phyloP scores from a whole-genome alignment of 345 rosid genomes.

The Dimocarpus longan region DNA sequence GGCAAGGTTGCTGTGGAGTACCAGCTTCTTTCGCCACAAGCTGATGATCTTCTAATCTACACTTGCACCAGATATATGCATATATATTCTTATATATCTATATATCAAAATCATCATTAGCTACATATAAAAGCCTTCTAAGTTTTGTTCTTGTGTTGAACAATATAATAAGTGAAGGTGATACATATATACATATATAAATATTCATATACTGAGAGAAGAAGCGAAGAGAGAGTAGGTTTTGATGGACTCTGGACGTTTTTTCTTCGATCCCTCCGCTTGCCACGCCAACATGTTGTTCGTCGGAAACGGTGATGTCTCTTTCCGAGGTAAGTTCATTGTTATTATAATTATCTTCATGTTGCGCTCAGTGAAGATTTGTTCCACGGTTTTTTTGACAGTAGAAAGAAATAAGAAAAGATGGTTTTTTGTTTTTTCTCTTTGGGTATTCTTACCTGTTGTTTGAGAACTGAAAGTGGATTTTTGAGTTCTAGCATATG shows the following conservation, averaged over 20 bases:
- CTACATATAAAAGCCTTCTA: not conserved
- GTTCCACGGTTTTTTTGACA: not conserved
- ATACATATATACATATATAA: not conserved
- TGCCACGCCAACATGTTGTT: constrained; percentile 64
- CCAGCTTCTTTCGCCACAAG: constrained; percentile 99
- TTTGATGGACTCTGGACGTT: constrained; percentile 65
- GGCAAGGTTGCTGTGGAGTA: constrained; percentile 91
- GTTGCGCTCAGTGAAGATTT: not conserved
- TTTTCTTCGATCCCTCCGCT: constrained; percentile 63
- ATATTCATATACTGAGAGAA: not conserved
- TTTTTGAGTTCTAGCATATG: not conserved
- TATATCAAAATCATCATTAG: not conserved
- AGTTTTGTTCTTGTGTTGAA: constrained; percentile 1
- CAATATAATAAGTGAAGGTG: not conserved
- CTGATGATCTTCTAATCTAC: constrained; percentile 67
- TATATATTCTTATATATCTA: not conserved
- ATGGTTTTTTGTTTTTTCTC: not conserved
- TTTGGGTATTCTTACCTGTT: not conserved
- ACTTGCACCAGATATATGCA: not conserved
- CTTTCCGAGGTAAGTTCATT: constrained; percentile 47
- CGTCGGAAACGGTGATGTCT: constrained; percentile 57
- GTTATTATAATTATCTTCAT: not conserved
- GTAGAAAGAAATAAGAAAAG: not conserved
- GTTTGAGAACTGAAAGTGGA: not conserved
- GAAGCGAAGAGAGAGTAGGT: not conserved